Conservation (phyloP, 1,284 basidiomycete genomes). For the Heterobasidion irregulare region DNA sequence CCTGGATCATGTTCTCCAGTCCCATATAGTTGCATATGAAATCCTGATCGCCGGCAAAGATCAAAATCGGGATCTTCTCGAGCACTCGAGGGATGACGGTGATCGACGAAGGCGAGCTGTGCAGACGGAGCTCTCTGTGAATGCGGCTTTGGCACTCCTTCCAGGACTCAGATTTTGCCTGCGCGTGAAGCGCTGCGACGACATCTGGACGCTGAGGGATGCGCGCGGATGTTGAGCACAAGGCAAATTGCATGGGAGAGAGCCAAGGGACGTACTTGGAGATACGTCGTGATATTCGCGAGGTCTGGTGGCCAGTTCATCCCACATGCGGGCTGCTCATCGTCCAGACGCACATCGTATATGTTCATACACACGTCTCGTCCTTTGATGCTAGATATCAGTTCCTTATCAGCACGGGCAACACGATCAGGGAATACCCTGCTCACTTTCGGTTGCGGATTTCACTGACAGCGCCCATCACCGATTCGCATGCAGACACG, state of each 20-base stretch:
- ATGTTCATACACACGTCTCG: constrained; percentile 80
- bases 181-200: constrained; percentile 77
- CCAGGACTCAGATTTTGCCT: constrained; percentile 77
- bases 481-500: constrained; percentile 53
- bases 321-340: constrained; percentile 84
- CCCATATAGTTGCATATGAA: constrained; percentile 95
- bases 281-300: constrained; percentile 67
- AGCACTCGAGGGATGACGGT: constrained; percentile 76
- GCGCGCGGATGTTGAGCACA: not conserved
- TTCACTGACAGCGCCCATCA: constrained; percentile 51
- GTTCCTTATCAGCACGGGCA: not conserved
- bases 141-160: constrained; percentile 79
- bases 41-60: constrained; percentile 96
- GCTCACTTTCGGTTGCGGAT: constrained; percentile 33
- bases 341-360: constrained; percentile 88
- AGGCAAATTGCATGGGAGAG: constrained; percentile 7
- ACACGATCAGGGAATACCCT: not conserved
- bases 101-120: constrained; percentile 62
- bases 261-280: constrained; percentile 51
- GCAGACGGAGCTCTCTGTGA: constrained; percentile 52
- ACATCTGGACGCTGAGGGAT: constrained; percentile 67
- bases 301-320: constrained; percentile 99
- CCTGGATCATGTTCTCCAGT: constrained; percentile 78
- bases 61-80: constrained; percentile 73
- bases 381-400: constrained; percentile 53